These are phyloP conservation scores for Termitomyces sp. DNA, from an alignment of 768 basidiomycete genomes.

Conservation along the genomic window DNA sequence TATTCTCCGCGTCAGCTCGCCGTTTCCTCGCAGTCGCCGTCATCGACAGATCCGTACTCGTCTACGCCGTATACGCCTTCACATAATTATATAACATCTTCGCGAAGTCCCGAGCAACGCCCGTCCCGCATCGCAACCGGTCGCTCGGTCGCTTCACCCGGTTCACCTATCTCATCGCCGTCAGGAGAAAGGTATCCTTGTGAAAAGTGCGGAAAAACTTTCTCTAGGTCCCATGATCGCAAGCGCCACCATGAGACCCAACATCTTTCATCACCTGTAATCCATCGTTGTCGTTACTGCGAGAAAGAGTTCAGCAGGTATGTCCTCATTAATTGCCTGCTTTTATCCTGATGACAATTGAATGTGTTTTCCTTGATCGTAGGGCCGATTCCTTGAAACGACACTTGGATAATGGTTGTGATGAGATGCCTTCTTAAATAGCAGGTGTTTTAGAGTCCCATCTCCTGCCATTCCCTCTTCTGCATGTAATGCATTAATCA, in stretches of 20 bases:
- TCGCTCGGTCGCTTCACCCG: slow-evolving; percentile 37
- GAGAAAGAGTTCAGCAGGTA: slow-evolving; percentile 76
- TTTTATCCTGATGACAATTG: slow-evolving; percentile 7
- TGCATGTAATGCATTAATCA: slow-evolving; percentile 1
- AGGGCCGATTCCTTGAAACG: slow-evolving; percentile 61
- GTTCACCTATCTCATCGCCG: slow-evolving; percentile 36
- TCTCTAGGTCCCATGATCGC: slow-evolving; percentile 77
- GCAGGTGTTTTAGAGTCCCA: not conserved
- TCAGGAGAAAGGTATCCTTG: slow-evolving; percentile 67
- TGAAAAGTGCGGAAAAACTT: slow-evolving; percentile 73
- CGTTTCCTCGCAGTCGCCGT: slow-evolving; percentile 20
- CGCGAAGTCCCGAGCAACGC: slow-evolving; percentile 26
- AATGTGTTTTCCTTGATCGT: slow-evolving; percentile 5
- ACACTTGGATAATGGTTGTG: slow-evolving; percentile 70
- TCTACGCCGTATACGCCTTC: slow-evolving; percentile 19
- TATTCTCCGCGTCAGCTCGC: slow-evolving; percentile 20
- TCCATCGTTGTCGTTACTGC: slow-evolving; percentile 71
- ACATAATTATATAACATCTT: slow-evolving; percentile 26
- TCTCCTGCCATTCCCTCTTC: not conserved
- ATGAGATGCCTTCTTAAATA: slow-evolving; percentile 22
- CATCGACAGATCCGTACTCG: slow-evolving; percentile 19
- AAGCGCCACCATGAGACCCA: slow-evolving; percentile 81
- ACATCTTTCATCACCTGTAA: slow-evolving; percentile 58
- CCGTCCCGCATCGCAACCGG: slow-evolving; percentile 36
- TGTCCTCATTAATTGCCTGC: slow-evolving; percentile 8